A percentile compares a stretch with the other conserved stretches of the same genome.
phyloP scores from a whole-genome alignment of 805 yeast genomes.

The Wickerhamomyces bisporus region DNA sequence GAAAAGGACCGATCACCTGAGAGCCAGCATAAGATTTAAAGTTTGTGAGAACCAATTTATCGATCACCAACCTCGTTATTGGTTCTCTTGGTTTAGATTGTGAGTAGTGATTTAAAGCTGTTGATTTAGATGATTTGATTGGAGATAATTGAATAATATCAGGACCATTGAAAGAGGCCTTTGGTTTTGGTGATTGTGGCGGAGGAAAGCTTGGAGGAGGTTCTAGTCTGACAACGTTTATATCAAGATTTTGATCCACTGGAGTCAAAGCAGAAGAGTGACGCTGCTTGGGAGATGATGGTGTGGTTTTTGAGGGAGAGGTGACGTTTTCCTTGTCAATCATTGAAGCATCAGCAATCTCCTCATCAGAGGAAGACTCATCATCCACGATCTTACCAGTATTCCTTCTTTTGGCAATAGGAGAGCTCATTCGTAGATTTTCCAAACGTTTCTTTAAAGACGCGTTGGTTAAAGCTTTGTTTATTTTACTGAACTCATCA shows the following conservation, averaged over 20 bases:
- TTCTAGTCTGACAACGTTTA: constrained; percentile 14
- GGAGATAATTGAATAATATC: constrained; percentile 37
- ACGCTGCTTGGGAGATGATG: constrained; percentile 19
- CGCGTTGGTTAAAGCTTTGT: neutral
- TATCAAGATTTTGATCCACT: constrained; percentile 15
- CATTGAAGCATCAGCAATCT: constrained; percentile 8
- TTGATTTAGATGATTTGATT: constrained; percentile 28
- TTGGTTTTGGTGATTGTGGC: constrained; percentile 28
- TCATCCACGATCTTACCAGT: constrained; percentile 10
- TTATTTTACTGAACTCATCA: too few species aligned
- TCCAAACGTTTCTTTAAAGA: neutral
- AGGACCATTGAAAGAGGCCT: constrained; percentile 33
- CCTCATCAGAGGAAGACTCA: constrained; percentile 11
- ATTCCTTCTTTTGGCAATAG: constrained; percentile 21
- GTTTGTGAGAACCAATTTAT: constrained; percentile 67
- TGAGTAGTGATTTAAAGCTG: constrained; percentile 25
- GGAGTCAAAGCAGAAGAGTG: constrained; percentile 17
- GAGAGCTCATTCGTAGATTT: constrained; percentile 19
- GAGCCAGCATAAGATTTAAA: constrained; percentile 95
- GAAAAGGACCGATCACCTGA: constrained; percentile 92
- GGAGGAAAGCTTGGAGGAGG: constrained; percentile 12
- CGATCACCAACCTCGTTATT: constrained; percentile 62
- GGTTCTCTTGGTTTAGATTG: constrained; percentile 31
- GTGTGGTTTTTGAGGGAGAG: constrained; percentile 23
- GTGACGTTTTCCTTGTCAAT: constrained; percentile 20